A percentile compares a stretch with the other conserved stretches of the same genome.
phyloP scores from a whole-genome alignment of 208 protist genomes.

The Leishmania tarentolae region DNA sequence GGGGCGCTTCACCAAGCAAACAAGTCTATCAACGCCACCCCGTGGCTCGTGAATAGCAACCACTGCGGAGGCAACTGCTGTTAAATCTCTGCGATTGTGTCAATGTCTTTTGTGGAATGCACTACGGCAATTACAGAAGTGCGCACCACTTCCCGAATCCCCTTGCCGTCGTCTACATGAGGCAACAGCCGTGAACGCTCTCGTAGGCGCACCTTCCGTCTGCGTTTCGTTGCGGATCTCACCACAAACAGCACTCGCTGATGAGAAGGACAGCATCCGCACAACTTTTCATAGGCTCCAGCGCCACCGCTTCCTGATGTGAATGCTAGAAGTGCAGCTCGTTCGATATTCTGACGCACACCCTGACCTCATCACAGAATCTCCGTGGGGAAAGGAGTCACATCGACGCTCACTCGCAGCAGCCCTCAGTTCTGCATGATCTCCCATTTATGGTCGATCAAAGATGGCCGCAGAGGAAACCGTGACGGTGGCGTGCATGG shows the following conservation, averaged over 20 bases:
- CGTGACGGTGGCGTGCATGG: slow-evolving; percentile 11
- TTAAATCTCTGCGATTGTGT: background rate
- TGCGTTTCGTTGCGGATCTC: background rate
- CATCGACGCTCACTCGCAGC: slow-evolving; percentile 7
- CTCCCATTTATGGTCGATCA: slow-evolving; percentile 21
- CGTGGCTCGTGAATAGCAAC: background rate
- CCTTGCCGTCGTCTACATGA: background rate
- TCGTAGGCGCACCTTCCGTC: background rate
- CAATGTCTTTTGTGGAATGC: background rate
- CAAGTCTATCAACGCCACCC: background rate
- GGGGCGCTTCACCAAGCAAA: background rate
- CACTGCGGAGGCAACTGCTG: background rate
- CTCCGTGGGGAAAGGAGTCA: slow-evolving; percentile 10
- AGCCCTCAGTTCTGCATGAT: slow-evolving; percentile 5
- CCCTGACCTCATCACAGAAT: background rate
- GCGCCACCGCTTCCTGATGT: slow-evolving; percentile 15
- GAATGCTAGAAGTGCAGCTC: slow-evolving; percentile 16
- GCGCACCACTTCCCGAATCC: background rate
- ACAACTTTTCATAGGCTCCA: slow-evolving; percentile 25
- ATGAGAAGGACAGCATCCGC: slow-evolving; percentile 6
- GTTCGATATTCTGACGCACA: slow-evolving; percentile 1
- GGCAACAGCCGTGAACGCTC: background rate
- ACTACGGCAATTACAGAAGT: background rate
- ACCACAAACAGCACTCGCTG: background rate
- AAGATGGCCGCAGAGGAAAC: slow-evolving; percentile 16